A percentile compares a stretch with the other conserved stretches of the same genome.
phyloP scores from a whole-genome alignment of 345 rosid species.

The Salix koriyanagi region DNA sequence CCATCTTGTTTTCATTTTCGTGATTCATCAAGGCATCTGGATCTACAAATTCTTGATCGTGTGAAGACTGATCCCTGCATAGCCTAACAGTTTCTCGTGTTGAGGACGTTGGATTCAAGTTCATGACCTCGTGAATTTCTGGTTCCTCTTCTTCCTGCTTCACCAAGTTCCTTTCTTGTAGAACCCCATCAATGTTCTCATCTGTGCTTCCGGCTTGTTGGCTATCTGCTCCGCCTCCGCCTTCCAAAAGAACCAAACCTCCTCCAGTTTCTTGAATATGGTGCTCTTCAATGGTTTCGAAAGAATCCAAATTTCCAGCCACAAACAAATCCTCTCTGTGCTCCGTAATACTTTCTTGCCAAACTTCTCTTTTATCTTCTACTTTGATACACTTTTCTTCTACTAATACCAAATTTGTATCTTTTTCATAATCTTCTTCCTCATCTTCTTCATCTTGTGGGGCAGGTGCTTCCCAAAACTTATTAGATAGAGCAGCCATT shows the following conservation, averaged over 20 bases:
- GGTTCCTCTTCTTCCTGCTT: slow-evolving; percentile 3
- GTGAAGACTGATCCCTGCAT: neutral
- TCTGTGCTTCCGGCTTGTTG: slow-evolving; percentile 3
- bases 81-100: neutral
- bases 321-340: slow-evolving; percentile 28
- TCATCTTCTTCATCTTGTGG: slow-evolving; percentile 24
- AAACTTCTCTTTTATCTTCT: neutral
- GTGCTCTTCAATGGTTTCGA: slow-evolving; percentile 20
- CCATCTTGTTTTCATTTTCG: slow-evolving; percentile 21
- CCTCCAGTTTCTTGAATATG: slow-evolving; percentile 15
- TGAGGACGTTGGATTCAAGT: slow-evolving; percentile 2
- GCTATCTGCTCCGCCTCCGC: slow-evolving; percentile 8
- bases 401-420: slow-evolving; percentile 5
- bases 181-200: neutral
- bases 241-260: slow-evolving; percentile 1
- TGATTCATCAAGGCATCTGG: slow-evolving; percentile 6
- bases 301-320: slow-evolving; percentile 28
- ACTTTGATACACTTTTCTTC: slow-evolving; percentile 11
- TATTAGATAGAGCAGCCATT: slow-evolving; percentile 79
- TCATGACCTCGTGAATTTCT: neutral
- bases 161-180: neutral
- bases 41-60: slow-evolving; percentile 16
- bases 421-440: slow-evolving; percentile 4
- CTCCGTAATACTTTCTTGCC: slow-evolving; percentile 25
- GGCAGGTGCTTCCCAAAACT: slow-evolving; percentile 57